These are phyloP conservation scores for Coemansia sp. DNA, from an alignment of 192 early-diverging fungal genomes.

Conservation along the genomic window DNA sequence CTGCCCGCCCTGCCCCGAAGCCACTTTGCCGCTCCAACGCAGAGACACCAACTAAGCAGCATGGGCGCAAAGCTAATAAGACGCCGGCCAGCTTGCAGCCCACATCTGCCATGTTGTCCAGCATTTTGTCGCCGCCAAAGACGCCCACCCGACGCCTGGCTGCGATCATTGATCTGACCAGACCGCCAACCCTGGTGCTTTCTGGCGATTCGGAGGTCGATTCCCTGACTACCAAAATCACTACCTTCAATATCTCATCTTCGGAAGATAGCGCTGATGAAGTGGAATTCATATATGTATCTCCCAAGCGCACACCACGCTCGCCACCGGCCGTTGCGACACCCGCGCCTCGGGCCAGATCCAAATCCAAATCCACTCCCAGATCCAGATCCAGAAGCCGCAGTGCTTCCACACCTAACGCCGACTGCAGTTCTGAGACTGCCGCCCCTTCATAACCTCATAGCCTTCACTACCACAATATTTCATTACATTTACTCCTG, in stretches of 20 bases:
- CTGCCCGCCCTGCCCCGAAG: not conserved
- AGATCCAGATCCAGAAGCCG: not conserved
- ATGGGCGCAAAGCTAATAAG: not conserved
- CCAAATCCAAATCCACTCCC: not conserved
- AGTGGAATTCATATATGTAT: slow-evolving; percentile 1
- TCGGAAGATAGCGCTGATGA: slow-evolving; percentile 28
- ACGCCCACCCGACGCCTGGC: not conserved
- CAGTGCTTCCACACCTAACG: not conserved
- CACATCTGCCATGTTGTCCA: not conserved
- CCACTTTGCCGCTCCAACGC: not conserved
- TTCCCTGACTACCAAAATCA: slow-evolving; percentile 9
- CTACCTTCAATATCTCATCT: slow-evolving; percentile 30
- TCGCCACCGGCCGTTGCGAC: not conserved
- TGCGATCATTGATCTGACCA: slow-evolving; percentile 27
- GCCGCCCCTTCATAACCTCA: not conserved
- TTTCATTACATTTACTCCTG: too few species aligned
- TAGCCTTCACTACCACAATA: not conserved
- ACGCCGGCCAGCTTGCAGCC: not conserved
- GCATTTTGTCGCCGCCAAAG: not conserved
- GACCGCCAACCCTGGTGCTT: slow-evolving; percentile 2
- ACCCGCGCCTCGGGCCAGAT: not conserved
- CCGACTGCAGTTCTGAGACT: too few species aligned
- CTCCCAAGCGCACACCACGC: not conserved
- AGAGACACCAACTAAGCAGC: slow-evolving; percentile 25
- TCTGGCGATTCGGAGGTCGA: slow-evolving; percentile 12